Conservation (phyloP, 2,329 filamentous ascomycete genomes). For the Nigrospora oryzae region DNA sequence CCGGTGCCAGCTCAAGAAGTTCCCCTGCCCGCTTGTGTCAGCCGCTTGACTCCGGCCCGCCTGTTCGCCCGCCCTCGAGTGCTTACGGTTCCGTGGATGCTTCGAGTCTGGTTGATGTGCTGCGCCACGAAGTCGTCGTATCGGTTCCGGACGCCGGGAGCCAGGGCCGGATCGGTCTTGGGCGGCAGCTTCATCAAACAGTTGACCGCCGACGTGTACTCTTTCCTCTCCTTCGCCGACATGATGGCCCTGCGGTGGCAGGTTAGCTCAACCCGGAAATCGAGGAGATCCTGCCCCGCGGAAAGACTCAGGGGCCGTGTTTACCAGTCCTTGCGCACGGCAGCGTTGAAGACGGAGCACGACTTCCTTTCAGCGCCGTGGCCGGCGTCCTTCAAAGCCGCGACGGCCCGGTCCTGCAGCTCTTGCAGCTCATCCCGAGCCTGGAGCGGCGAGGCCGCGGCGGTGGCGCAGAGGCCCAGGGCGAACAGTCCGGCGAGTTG, state of each 20-base stretch:
- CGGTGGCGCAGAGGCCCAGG: not conserved
- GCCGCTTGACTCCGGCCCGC: not conserved
- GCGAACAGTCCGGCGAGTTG: no score
- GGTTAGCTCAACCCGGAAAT: not conserved
- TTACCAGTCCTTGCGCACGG: conserved; percentile 14
- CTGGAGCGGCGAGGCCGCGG: not conserved
- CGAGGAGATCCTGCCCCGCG: not conserved
- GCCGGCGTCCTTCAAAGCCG: not conserved
- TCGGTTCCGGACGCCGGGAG: conserved; percentile 20
- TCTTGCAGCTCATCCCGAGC: not conserved
- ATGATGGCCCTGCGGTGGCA: conserved; percentile 16
- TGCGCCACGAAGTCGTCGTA: conserved; percentile 28
- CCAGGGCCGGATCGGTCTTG: conserved; percentile 16
- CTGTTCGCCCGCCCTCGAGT: not conserved
- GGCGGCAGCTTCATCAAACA: conserved; percentile 23
- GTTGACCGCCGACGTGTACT: conserved; percentile 23
- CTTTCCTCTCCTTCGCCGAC: conserved; percentile 14
- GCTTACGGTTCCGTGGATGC: conserved; percentile 16
- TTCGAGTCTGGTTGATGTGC: conserved; percentile 24
- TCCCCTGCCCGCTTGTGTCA: conserved; percentile 10
- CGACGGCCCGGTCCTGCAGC: conserved; percentile 1
- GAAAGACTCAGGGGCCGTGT: not conserved
- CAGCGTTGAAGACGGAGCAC: conserved; percentile 3
- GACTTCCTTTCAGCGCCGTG: not conserved
- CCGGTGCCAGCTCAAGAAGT: conserved; percentile 34